These are phyloP conservation scores for Mycena chlorophos DNA, from an alignment of 768 basidiomycete species.

Conservation along the genomic window DNA sequence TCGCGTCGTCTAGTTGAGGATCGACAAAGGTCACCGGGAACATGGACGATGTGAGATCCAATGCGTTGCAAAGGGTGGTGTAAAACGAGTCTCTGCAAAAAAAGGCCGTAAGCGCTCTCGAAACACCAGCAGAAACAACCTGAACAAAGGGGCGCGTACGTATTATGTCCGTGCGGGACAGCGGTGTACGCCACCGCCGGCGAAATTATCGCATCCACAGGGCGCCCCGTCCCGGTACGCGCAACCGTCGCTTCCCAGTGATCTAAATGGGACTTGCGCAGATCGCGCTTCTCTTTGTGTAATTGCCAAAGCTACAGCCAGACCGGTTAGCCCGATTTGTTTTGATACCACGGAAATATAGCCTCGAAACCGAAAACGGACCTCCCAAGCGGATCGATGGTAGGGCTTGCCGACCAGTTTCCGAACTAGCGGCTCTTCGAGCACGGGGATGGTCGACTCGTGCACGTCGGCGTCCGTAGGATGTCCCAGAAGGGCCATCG, in stretches of 20 bases:
- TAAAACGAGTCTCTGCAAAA: conserved; percentile 52
- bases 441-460: conserved; percentile 14
- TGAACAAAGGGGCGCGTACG: conserved; percentile 32
- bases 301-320: conserved; percentile 61
- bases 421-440: conserved; percentile 45
- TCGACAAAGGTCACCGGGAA: conserved; percentile 71
- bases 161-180: conserved; percentile 60
- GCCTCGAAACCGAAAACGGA: conserved; percentile 23
- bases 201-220: conserved; percentile 72
- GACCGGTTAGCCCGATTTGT: background rate
- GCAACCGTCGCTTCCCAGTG: conserved; percentile 56
- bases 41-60: conserved; percentile 59
- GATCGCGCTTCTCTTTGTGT: conserved; percentile 49
- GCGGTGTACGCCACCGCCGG: conserved; percentile 63
- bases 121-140: too few species aligned
- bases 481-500: conserved; percentile 43
- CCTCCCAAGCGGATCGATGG: conserved; percentile 45
- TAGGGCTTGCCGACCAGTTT: conserved; percentile 45
- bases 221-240: conserved; percentile 62
- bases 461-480: conserved; percentile 18
- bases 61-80: conserved; percentile 62
- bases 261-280: conserved; percentile 62
- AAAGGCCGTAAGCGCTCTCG: background rate
- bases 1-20: conserved; percentile 48
- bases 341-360: conserved; percentile 17